Conservation (phyloP, 768 basidiomycete species). For the Phallus indusiatus region DNA sequence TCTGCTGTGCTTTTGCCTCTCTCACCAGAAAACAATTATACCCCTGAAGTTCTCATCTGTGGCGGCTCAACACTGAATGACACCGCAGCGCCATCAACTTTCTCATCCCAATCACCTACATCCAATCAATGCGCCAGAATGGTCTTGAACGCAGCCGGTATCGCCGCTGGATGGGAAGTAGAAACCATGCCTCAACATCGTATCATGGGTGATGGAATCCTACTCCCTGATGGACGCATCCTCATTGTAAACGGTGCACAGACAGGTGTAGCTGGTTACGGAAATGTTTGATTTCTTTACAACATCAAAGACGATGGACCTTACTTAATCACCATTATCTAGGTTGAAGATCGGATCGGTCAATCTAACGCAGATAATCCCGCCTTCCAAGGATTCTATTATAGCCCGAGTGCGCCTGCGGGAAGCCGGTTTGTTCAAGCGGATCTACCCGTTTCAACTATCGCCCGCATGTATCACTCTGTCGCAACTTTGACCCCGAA, state of each 20-base stretch:
- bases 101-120: conserved; percentile 32
- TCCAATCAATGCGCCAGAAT: conserved; percentile 35
- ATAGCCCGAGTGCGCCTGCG: conserved; percentile 22
- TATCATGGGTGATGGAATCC: conserved; percentile 23
- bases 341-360: conserved; percentile 22
- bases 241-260: conserved; percentile 34
- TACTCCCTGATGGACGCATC: conserved; percentile 30
- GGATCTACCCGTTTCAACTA: conserved; percentile 21
- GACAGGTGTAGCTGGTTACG: conserved; percentile 33
- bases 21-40: conserved; percentile 27
- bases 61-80: conserved; percentile 32
- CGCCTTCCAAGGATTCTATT: conserved; percentile 18
- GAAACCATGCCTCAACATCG: conserved; percentile 35
- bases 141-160: conserved; percentile 31
- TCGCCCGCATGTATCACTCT: conserved; percentile 33
- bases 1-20: conserved; percentile 28
- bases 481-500: conserved; percentile 23
- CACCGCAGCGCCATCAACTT: conserved; percentile 18
- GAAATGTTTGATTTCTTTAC: conserved; percentile 16
- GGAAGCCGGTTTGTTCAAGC: conserved; percentile 27
- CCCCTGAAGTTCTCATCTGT: conserved; percentile 38
- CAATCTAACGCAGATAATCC: conserved; percentile 31
- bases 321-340: background rate
- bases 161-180: conserved; percentile 35
- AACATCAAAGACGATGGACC: conserved; percentile 12